Evolutionary conservation across 2,329 filamentous ascomycete genomes (phyloP).

Genomic region (Aspergillus arachidicola): DNA sequence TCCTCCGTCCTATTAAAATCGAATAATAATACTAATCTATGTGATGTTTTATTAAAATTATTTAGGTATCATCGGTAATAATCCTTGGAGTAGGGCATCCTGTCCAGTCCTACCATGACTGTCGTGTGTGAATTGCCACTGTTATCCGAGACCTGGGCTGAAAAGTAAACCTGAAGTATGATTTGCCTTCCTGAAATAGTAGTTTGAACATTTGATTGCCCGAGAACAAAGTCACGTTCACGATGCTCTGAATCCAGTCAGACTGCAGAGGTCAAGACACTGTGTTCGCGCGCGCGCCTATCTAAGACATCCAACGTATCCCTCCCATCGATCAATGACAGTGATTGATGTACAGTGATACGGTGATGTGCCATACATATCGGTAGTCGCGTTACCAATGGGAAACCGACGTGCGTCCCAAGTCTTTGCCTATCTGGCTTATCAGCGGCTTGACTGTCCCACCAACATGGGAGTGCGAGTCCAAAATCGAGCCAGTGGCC

Average conservation of each 20-base stretch:
- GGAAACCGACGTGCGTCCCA: constrained; percentile 5
- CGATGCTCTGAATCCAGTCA: not conserved
- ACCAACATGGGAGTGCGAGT: constrained; percentile 16
- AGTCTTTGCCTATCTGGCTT: constrained; percentile 19
- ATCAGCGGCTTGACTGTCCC: constrained; percentile 22
- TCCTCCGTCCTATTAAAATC: not conserved
- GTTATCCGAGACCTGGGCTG: constrained; percentile 9
- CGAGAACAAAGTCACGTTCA: not conserved
- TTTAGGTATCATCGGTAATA: constrained; percentile 6
- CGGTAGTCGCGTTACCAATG: constrained; percentile 17
- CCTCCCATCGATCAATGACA: constrained; percentile 5
- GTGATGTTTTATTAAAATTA: not conserved
- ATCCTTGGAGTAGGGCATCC: not conserved
- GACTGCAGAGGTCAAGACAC: not conserved
- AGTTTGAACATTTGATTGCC: constrained; percentile 5
- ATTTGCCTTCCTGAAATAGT: constrained; percentile 12
- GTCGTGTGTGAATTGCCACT: constrained; percentile 5
- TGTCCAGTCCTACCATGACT: not conserved
- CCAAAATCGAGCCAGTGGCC: constrained; percentile 18
- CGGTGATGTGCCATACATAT: constrained; percentile 17
- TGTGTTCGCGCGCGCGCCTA: constrained; percentile 6
- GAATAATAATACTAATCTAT: not conserved
- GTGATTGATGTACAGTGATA: constrained; percentile 1
- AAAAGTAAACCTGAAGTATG: constrained; percentile 1
- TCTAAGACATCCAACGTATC: not conserved